These are phyloP conservation scores for Crithidia thermophila DNA, from an alignment of 208 protist species.

Conservation along the genomic window DNA sequence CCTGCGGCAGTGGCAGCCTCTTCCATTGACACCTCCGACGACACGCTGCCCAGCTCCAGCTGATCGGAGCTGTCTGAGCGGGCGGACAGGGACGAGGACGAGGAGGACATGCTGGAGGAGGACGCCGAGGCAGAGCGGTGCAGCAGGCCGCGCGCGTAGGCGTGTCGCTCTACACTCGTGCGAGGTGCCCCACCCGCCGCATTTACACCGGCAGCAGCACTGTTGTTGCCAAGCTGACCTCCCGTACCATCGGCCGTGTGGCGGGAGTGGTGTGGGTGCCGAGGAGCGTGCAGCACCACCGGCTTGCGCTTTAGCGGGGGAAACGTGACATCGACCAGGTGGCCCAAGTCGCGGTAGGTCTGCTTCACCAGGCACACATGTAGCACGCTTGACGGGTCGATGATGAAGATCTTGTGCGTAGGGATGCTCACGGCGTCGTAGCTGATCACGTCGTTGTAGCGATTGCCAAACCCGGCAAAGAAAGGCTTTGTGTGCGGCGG, in stretches of 20 bases:
- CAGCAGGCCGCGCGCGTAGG: slow-evolving; percentile 20
- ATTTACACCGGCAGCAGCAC: not conserved
- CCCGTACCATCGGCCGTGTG: not conserved
- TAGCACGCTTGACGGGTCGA: slow-evolving; percentile 80
- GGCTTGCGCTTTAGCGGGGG: slow-evolving; percentile 45
- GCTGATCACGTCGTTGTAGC: slow-evolving; percentile 87
- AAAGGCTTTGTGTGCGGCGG: slow-evolving; percentile 72
- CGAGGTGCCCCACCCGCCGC: not conserved
- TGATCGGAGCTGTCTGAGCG: not conserved
- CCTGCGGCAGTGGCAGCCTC: too few species aligned
- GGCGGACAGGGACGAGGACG: not conserved
- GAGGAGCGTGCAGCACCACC: slow-evolving; percentile 20
- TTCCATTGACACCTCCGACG: not conserved
- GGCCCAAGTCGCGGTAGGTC: slow-evolving; percentile 77
- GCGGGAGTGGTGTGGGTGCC: slow-evolving; percentile 2
- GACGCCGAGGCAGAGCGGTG: slow-evolving; percentile 23
- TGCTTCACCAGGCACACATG: slow-evolving; percentile 76
- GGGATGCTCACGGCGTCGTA: slow-evolving; percentile 84
- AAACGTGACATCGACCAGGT: slow-evolving; percentile 87
- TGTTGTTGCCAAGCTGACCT: not conserved
- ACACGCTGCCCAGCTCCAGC: slow-evolving; percentile 1
- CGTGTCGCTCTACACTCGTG: slow-evolving; percentile 3
- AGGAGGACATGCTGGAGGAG: slow-evolving; percentile 16
- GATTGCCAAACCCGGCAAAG: slow-evolving; percentile 93
- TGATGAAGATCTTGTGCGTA: slow-evolving; percentile 87